Evolutionary conservation across 495 filamentous ascomycete species (phyloP).

Genomic region (Penicillium robsamsonii): DNA sequence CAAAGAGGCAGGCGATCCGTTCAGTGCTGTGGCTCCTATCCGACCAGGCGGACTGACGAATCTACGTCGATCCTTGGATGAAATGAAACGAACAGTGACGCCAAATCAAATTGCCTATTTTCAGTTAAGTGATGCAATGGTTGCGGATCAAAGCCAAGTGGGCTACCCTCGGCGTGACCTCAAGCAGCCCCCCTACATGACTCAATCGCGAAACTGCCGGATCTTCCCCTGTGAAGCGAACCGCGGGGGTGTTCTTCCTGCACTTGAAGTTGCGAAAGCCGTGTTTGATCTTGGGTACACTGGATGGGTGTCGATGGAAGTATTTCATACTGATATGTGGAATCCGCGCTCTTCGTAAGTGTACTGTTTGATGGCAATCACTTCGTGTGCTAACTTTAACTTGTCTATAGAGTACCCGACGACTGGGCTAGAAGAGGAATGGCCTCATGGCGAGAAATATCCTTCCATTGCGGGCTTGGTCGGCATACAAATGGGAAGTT

Average conservation of each 20-base stretch:
- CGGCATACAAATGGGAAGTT: not conserved
- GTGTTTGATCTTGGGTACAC: slow-evolving; percentile 13
- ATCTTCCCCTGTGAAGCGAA: slow-evolving; percentile 13
- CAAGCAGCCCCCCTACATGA: slow-evolving; percentile 13
- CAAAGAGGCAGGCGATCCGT: slow-evolving; percentile 13
- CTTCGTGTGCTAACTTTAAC: no score
- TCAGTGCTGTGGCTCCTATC: slow-evolving; percentile 3
- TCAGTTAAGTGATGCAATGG: slow-evolving; percentile 18
- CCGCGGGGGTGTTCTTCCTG: slow-evolving; percentile 9
- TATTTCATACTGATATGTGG: slow-evolving; percentile 17
- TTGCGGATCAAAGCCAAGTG: slow-evolving; percentile 9
- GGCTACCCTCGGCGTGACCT: slow-evolving; percentile 9
- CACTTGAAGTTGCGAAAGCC: slow-evolving; percentile 2
- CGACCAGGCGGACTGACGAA: not conserved
- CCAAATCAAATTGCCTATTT: slow-evolving; percentile 13
- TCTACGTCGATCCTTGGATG: not conserved
- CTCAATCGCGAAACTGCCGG: slow-evolving; percentile 17
- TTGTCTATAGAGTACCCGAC: not conserved
- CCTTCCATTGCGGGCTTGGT: not conserved
- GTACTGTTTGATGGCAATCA: not conserved
- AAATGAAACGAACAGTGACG: slow-evolving; percentile 7
- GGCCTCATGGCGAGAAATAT: not conserved
- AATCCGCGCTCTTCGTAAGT: slow-evolving; percentile 7
- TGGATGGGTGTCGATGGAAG: slow-evolving; percentile 16
- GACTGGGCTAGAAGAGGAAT: not conserved